These are phyloP conservation scores for Backusella tarrabulga DNA, from an alignment of 192 early-diverging fungal species.

Conservation along the genomic window DNA sequence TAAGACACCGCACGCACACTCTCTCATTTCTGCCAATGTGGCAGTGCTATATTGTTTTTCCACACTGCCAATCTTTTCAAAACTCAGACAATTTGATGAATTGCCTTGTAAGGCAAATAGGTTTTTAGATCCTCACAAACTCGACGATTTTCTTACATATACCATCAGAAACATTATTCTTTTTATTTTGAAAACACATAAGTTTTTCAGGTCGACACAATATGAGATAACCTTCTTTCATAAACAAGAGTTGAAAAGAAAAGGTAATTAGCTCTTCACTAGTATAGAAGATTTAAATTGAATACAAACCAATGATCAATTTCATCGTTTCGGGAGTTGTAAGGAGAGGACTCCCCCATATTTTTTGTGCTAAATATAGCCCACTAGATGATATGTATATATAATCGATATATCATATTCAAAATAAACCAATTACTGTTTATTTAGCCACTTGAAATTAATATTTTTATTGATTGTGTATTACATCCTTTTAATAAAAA, in stretches of 20 bases:
- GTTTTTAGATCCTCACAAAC: not conserved
- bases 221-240: too few species aligned
- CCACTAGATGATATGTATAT: not conserved
- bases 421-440: not conserved
- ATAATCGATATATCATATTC: not conserved
- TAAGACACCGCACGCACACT: not conserved
- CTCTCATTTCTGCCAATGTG: not conserved
- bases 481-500: not conserved
- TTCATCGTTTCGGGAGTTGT: not conserved
- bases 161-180: not conserved
- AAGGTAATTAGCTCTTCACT: too few species aligned
- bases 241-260: too few species aligned
- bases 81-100: not conserved
- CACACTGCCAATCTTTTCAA: not conserved
- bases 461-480: not conserved
- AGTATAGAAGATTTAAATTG: not conserved
- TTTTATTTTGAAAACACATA: too few species aligned
- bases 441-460: not conserved
- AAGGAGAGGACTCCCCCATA: not conserved
- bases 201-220: too few species aligned
- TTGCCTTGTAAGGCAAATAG: not conserved
- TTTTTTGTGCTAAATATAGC: not conserved
- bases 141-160: not conserved
- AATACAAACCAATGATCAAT: not conserved
- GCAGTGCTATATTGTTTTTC: not conserved